Conservation (phyloP, 2,329 filamentous ascomycete species). For the Arthrocladium fulminans region DNA sequence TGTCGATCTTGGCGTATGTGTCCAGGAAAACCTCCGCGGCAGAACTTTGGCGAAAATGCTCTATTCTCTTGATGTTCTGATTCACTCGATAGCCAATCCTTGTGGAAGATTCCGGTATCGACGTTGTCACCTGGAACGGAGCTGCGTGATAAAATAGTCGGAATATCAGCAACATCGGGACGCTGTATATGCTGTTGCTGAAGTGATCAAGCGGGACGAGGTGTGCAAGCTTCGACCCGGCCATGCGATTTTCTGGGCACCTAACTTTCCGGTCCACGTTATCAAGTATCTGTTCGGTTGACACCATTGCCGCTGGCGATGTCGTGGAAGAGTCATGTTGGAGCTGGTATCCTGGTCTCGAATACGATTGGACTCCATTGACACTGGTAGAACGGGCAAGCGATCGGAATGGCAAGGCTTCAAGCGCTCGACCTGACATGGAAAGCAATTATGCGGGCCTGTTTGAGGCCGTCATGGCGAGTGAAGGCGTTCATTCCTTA, state of each 20-base stretch:
- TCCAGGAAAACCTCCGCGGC: not conserved
- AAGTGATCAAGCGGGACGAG: slow-evolving; percentile 14
- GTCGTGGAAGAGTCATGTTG: not conserved
- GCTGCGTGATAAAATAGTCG: slow-evolving; percentile 18
- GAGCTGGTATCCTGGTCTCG: not conserved
- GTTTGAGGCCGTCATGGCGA: no score
- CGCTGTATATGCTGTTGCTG: slow-evolving; percentile 16
- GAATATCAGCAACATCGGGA: slow-evolving; percentile 14
- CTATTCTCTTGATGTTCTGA: not conserved
- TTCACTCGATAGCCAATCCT: not conserved
- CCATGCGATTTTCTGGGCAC: not conserved
- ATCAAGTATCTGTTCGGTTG: not conserved
- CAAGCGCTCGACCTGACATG: not conserved
- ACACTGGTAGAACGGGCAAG: not conserved
- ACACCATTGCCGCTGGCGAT: not conserved
- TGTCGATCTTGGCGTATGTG: not conserved
- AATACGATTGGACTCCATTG: not conserved
- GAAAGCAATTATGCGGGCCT: no score
- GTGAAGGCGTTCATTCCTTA: no score
- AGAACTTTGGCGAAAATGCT: not conserved
- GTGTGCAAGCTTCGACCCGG: not conserved
- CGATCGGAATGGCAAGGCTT: not conserved
- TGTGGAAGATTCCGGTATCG: not conserved
- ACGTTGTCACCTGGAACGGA: slow-evolving; percentile 7
- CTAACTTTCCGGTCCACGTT: not conserved